Conservation (phyloP, 179 eudicot species). For the Camellia oleifera region DNA sequence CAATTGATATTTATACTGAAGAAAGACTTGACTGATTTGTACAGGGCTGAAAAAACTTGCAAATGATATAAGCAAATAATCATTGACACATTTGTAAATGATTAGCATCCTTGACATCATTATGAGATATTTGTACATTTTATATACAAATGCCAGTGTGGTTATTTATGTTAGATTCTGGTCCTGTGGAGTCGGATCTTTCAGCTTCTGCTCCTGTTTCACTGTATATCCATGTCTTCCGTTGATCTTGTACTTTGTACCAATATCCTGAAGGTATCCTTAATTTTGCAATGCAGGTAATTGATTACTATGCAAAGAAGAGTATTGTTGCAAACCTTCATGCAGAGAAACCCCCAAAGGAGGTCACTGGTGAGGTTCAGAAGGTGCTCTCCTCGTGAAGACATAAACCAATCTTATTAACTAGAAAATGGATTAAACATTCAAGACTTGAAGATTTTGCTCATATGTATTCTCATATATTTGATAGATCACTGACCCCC, state of each 20-base stretch:
- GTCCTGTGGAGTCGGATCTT: neutral
- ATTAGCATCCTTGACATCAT: neutral
- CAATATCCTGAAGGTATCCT: neutral
- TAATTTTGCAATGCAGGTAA: slow-evolving; percentile 40
- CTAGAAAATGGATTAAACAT: neutral
- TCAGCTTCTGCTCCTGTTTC: neutral
- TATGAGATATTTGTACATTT: neutral
- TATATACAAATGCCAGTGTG: neutral
- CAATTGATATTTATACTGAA: neutral
- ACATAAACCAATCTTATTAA: neutral
- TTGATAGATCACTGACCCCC: neutral
- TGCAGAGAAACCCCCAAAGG: slow-evolving; percentile 77
- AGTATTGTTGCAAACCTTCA: slow-evolving; percentile 54
- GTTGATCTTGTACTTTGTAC: neutral
- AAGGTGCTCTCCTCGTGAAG: slow-evolving; percentile 50
- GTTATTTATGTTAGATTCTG: neutral
- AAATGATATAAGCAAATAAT: neutral
- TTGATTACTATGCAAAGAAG: slow-evolving; percentile 65
- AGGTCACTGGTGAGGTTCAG: slow-evolving; percentile 68
- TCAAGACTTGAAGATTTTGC: slow-evolving; percentile 2
- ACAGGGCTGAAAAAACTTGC: neutral
- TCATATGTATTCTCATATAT: neutral
- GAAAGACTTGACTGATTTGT: neutral
- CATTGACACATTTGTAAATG: neutral
- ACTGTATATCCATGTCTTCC: neutral